Base-by-base conservation (phyloP, 805 yeast genomes). In the Nadsonia fulvescens region DNA sequence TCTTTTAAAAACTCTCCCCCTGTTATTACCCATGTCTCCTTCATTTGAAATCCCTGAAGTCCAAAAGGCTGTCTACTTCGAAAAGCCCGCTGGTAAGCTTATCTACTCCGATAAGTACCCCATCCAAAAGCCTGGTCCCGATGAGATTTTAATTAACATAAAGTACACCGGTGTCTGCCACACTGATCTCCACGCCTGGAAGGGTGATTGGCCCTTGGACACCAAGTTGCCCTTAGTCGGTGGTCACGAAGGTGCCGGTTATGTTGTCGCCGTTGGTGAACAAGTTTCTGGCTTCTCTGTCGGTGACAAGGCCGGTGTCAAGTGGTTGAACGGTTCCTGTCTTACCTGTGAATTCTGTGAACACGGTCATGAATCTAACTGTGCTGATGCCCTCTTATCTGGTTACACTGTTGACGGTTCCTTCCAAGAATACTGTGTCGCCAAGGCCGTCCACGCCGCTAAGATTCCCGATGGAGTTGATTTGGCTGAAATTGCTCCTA, bases 131-230 rank as follows among this genome's bases (percentile, higher is more conserved):
- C 92, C 92, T 42, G 72, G 65, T 47, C 56, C 78, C 33, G 72
- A 70, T 47, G 83, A 79, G 55, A 61, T 79, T 39, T 63, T 81
- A 49, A 61, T 81, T 55, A 70, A 81, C 51, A 70, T 81, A 53
- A 70, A 69, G 56, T 79, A 71, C 63, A 69, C 92, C 14, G 93
- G 93, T 54, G 92, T 79, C 31, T 79, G 93, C 56, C 93, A 82
- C 62, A 78, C 93, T 18, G 93, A 79, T 48, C 65, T 81, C 50
- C 93, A 81, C 59, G 92, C 91, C 30, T 77, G 89, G 83, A 68
- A 75, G 49, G 92, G 92, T 45, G 93, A 81, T 57, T 79, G 92
- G 91, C 89, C 91, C 27, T 58, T 74, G 50, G 66, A 56, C 36
- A 66, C 73, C 37, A 72, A 71, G 47, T 58, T 72, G 33, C 86